Base-by-base conservation (phyloP, 371 early-diverging fungal genomes). In the Mortierella sp. region DNA sequence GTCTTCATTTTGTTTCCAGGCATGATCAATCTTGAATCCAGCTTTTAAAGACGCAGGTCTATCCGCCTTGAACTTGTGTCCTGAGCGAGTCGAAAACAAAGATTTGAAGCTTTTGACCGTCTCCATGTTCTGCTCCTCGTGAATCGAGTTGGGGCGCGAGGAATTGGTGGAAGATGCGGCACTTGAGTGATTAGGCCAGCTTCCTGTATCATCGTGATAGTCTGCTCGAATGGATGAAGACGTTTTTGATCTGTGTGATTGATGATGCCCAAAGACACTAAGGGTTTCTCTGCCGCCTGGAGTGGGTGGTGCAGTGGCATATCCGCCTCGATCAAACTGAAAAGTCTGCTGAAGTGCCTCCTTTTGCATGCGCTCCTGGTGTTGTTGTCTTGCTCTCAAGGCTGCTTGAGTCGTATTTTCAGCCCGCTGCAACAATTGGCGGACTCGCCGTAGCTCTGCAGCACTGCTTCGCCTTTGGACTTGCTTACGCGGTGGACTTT, bases 21-120 rank as follows among this genome's bases (percentile, higher is more conserved):
- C 31, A 18, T 59, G 49, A 19, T 41, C 54, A 1, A 56, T 3
- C 31, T 64, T 67, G 54, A 67, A 74, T 47, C 69, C 74, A 21
- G 64, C 58, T 28, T 67, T 68, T 45, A 76, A 39, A 0, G 78
- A 76, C 0, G 61, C n/a, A 3, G 78, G 66, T 1, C 76, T 64
- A 30, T 54, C 24, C n/a, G 71, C 30, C 38, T 76, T 76, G 51
- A 65, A 58, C 50, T 39, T 65, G 12, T 62, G 27, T 9, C 30
- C 58, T 6, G 78, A 65, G 14, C 48, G 56, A 12, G 52, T 23
- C 2, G 70, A 66, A 26, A 76, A 70, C 43, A 70, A 19, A 2
- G 78, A 76, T 56, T 55, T 76, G 63, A 70, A 66, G 52, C 78
- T 76, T 59, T 66, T 70, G 48, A 70, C 63, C 5, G 78, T 70